phyloP scores from a whole-genome alignment of 306 rosid species.

The Dryas alaskensis region DNA sequence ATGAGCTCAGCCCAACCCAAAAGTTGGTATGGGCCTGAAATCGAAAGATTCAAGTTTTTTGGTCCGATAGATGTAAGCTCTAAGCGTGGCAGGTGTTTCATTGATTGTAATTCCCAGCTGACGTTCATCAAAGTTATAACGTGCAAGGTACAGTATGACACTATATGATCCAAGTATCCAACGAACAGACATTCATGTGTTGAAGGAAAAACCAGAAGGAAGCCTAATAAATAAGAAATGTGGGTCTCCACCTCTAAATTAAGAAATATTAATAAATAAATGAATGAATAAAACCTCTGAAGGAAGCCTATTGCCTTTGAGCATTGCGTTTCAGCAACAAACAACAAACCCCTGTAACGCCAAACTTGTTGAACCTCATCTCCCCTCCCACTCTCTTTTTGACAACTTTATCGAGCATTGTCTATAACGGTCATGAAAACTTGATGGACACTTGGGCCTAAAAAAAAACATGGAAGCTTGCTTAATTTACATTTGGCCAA shows the following conservation, averaged over 20 bases:
- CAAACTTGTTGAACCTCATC: constrained; percentile 16
- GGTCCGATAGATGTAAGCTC: neutral
- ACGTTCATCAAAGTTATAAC: neutral
- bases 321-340: constrained; percentile 33
- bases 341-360: neutral
- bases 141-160: constrained; percentile 19
- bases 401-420: constrained; percentile 4
- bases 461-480: no score
- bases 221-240: neutral
- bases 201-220: neutral
- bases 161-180: neutral
- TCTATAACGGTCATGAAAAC: constrained; percentile 8
- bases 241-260: neutral
- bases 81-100: neutral
- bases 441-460: neutral
- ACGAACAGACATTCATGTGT: neutral
- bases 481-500: no score
- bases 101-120: neutral
- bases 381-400: neutral
- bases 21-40: no score
- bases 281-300: neutral
- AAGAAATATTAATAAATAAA: neutral
- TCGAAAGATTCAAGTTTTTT: no score
- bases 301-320: neutral
- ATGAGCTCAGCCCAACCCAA: no score